Evolutionary conservation across 2,329 filamentous ascomycete species (phyloP).

Genomic region (Thelonectria rubi): DNA sequence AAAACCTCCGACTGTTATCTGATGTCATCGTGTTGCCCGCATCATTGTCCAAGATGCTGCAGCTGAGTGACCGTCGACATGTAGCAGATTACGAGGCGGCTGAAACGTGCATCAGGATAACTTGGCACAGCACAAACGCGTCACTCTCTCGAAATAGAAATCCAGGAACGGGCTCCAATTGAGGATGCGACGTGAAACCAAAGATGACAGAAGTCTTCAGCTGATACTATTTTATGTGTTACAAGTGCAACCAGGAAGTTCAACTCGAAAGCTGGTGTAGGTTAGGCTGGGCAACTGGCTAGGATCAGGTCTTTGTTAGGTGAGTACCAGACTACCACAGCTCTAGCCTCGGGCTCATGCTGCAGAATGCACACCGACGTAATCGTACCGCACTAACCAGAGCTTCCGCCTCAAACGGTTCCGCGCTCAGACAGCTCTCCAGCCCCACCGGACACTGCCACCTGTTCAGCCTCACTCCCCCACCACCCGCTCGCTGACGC

Average conservation of each 20-base stretch:
- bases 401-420: background rate
- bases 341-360: too few species aligned
- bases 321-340: too few species aligned
- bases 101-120: background rate
- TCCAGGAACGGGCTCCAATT: background rate
- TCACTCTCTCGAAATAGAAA: background rate
- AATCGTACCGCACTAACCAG: constrained; percentile 8
- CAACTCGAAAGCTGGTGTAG: too few species aligned
- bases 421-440: constrained; percentile 7
- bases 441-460: constrained; percentile 31
- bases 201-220: too few species aligned
- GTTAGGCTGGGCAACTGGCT: too few species aligned
- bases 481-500: constrained; percentile 45
- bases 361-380: background rate
- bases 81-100: background rate
- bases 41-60: background rate
- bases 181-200: too few species aligned
- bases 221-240: too few species aligned
- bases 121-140: background rate
- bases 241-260: too few species aligned
- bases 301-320: too few species aligned
- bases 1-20: background rate
- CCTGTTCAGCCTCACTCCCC: constrained; percentile 42
- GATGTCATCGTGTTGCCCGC: background rate
- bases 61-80: background rate